These are phyloP conservation scores for Funneliformis caledonium DNA, from an alignment of 371 early-diverging fungal genomes.

Conservation along the genomic window DNA sequence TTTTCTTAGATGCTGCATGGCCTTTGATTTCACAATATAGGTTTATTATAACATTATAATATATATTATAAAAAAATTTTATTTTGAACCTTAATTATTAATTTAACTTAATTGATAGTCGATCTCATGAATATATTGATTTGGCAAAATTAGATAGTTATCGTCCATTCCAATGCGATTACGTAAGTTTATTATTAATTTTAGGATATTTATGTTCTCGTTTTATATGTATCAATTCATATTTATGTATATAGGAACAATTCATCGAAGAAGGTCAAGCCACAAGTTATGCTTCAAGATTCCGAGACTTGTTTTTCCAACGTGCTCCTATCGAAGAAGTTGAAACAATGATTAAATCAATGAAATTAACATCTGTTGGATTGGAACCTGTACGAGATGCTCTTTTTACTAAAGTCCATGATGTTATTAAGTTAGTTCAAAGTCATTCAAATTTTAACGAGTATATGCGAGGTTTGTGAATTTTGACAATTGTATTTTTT, in stretches of 20 bases:
- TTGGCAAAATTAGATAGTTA: slow-evolving; percentile 46
- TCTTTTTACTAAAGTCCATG: slow-evolving; percentile 67
- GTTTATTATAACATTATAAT: slow-evolving; percentile 43
- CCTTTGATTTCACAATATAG: slow-evolving; percentile 80
- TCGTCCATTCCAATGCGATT: slow-evolving; percentile 30
- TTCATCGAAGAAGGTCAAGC: slow-evolving; percentile 63
- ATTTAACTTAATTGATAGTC: slow-evolving; percentile 7
- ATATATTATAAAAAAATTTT: background rate
- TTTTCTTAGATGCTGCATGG: slow-evolving; percentile 71
- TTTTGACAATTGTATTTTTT: background rate
- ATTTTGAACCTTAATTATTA: background rate
- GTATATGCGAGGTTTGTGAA: slow-evolving; percentile 40
- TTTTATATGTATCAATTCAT: slow-evolving; percentile 40
- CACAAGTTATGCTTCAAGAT: slow-evolving; percentile 60
- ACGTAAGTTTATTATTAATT: slow-evolving; percentile 17
- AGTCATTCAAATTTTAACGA: slow-evolving; percentile 59
- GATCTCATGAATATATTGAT: slow-evolving; percentile 34
- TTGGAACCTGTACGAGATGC: slow-evolving; percentile 69
- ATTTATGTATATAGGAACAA: slow-evolving; percentile 57
- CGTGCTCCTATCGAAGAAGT: slow-evolving; percentile 78
- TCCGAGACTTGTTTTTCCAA: slow-evolving; percentile 75
- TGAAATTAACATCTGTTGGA: slow-evolving; percentile 54
- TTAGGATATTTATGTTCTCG: background rate
- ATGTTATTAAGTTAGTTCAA: slow-evolving; percentile 71
- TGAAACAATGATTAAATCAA: slow-evolving; percentile 56